These are phyloP conservation scores for Cryphonectria radicalis DNA, from an alignment of 2,329 filamentous ascomycete species.

Conservation along the genomic window DNA sequence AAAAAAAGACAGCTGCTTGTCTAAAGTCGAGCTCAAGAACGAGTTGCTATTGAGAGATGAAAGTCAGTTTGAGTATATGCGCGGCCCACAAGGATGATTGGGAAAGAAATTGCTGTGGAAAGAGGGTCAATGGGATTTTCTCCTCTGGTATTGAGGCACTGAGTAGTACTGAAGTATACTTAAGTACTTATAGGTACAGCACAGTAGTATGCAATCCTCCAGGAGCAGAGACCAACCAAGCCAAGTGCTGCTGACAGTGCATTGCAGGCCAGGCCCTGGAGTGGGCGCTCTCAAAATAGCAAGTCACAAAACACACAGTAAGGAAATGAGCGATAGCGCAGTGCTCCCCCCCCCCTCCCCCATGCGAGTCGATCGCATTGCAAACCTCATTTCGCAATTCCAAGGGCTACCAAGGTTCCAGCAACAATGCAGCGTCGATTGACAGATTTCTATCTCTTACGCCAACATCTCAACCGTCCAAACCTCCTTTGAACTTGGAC, in stretches of 20 bases:
- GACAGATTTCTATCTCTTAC: neutral
- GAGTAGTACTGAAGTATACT: too few species aligned
- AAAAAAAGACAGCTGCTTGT: neutral
- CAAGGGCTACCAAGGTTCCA: neutral
- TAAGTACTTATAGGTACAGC: too few species aligned
- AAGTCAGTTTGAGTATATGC: too few species aligned
- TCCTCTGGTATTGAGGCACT: too few species aligned
- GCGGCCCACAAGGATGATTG: neutral
- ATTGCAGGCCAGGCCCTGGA: neutral
- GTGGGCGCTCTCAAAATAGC: constrained; percentile 9
- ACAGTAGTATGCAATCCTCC: neutral
- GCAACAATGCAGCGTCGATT: neutral
- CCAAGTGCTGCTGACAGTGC: neutral
- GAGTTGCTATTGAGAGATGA: too few species aligned
- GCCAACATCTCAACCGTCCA: neutral
- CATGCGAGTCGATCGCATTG: neutral
- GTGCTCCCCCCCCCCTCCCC: neutral
- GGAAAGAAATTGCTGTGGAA: too few species aligned
- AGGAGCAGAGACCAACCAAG: neutral
- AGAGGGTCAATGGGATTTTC: too few species aligned
- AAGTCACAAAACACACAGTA: neutral
- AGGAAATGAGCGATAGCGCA: constrained; percentile 9
- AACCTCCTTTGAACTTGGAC: neutral
- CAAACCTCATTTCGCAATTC: neutral
- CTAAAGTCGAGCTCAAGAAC: neutral